phyloP scores from a whole-genome alignment of 768 basidiomycete species.

The Serpula lacrymans region DNA sequence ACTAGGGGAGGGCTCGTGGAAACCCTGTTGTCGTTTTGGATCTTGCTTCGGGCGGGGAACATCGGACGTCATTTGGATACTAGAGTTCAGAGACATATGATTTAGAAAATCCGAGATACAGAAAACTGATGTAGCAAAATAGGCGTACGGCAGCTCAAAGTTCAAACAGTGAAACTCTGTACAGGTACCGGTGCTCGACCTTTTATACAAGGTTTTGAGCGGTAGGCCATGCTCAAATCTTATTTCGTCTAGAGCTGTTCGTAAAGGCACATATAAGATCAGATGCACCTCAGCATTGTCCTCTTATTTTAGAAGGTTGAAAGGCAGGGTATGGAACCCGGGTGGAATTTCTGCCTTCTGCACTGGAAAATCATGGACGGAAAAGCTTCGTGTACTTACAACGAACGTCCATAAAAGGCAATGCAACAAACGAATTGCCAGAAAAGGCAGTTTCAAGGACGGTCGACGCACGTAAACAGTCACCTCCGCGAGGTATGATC shows the following conservation, averaged over 20 bases:
- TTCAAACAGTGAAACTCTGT: conserved; percentile 27
- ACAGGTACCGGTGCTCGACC: conserved; percentile 26
- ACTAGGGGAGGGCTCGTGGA: conserved; percentile 21
- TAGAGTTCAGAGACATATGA: conserved; percentile 24
- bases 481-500: too few species aligned
- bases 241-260: conserved; percentile 26
- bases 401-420: conserved; percentile 27
- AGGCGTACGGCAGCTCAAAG: conserved; percentile 36
- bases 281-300: conserved; percentile 24
- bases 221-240: conserved; percentile 22
- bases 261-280: conserved; percentile 17
- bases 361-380: conserved; percentile 27
- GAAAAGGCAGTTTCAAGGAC: conserved; percentile 34
- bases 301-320: conserved; percentile 30
- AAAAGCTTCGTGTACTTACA: conserved; percentile 21
- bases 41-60: conserved; percentile 32
- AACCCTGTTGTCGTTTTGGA: conserved; percentile 24
- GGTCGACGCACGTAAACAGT: conserved; percentile 32
- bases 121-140: conserved; percentile 25
- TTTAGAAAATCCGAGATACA: conserved; percentile 19
- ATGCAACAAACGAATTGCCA: conserved; percentile 35
- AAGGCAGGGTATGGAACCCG: conserved; percentile 26
- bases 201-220: conserved; percentile 35
- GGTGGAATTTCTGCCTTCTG: conserved; percentile 30
- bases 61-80: conserved; percentile 36